These are phyloP conservation scores for Aspergillus coremiiformis DNA, from an alignment of 495 filamentous ascomycete genomes.

Conservation along the genomic window DNA sequence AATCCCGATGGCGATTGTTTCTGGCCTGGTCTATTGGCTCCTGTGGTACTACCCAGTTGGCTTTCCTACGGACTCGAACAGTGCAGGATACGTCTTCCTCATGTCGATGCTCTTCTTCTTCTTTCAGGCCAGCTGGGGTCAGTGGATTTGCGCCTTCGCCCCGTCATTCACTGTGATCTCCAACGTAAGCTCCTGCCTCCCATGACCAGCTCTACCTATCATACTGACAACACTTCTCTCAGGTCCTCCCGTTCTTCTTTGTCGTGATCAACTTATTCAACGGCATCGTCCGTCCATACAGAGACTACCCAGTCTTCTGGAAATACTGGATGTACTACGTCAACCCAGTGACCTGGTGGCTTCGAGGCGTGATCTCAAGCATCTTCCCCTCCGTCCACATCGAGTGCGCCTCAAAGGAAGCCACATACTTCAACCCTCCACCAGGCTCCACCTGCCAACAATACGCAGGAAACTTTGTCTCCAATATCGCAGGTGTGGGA, in stretches of 20 bases:
- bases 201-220: constrained; percentile 28
- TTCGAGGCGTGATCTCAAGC: constrained; percentile 63
- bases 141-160: constrained; percentile 78
- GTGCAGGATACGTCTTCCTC: constrained; percentile 74
- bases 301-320: constrained; percentile 62
- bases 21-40: constrained; percentile 59
- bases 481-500: constrained; percentile 37
- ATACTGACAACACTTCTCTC: background rate
- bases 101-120: constrained; percentile 79
- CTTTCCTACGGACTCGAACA: constrained; percentile 53
- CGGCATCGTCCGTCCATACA: constrained; percentile 60
- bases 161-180: constrained; percentile 74
- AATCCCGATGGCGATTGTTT: constrained; percentile 62
- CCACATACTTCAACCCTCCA: constrained; percentile 59
- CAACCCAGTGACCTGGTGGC: constrained; percentile 64
- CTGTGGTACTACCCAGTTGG: constrained; percentile 78
- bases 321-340: constrained; percentile 72
- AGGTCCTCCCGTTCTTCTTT: constrained; percentile 66
- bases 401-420: constrained; percentile 50
- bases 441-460: constrained; percentile 52
- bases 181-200: constrained; percentile 57
- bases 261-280: constrained; percentile 71
- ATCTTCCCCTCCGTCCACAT: constrained; percentile 50
- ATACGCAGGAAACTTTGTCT: constrained; percentile 53
- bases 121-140: constrained; percentile 71